Conservation (phyloP, 148 eudicot genomes). For the Fallopia convolvulus region DNA sequence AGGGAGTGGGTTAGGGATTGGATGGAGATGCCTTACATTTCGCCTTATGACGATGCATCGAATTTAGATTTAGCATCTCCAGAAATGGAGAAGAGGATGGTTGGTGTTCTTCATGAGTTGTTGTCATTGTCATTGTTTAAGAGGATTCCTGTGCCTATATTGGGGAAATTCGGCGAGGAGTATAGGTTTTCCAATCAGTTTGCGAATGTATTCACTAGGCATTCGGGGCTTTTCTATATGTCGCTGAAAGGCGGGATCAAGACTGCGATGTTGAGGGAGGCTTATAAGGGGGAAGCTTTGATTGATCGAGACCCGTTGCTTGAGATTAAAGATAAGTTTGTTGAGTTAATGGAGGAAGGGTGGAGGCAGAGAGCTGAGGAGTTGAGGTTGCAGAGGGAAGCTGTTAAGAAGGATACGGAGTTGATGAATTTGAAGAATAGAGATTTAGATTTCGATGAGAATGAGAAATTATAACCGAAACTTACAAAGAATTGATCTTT, state of each 20-base stretch:
- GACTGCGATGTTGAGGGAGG: constrained; percentile 88
- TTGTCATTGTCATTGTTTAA: constrained; percentile 65
- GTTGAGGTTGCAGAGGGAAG: constrained; percentile 36
- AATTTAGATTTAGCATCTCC: constrained; percentile 46
- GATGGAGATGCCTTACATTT: constrained; percentile 82
- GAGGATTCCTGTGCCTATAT: constrained; percentile 53
- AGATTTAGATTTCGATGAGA: constrained; percentile 12
- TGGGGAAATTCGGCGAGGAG: constrained; percentile 86
- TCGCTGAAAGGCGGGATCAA: constrained; percentile 83
- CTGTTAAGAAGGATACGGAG: constrained; percentile 41
- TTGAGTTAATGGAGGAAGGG: constrained; percentile 74
- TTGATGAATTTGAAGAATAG: constrained; percentile 22
- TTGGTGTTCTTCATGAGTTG: constrained; percentile 86
- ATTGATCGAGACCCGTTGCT: constrained; percentile 73
- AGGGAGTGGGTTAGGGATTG: constrained; percentile 96
- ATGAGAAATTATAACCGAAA: background rate
- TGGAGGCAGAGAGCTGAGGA: constrained; percentile 43
- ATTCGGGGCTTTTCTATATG: constrained; percentile 77
- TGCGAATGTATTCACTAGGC: constrained; percentile 69
- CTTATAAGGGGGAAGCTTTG: constrained; percentile 59
- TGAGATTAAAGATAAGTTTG: constrained; percentile 62
- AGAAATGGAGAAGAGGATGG: constrained; percentile 87
- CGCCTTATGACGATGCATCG: constrained; percentile 69
- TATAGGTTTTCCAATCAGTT: constrained; percentile 78
- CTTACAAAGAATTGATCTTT: constrained; percentile 6